Percentiles rank a stretch among this genome's conserved stretches.
Evolutionary conservation across 2,329 filamentous ascomycete species (phyloP).

Genomic region (Fusarium incarnatum): DNA sequence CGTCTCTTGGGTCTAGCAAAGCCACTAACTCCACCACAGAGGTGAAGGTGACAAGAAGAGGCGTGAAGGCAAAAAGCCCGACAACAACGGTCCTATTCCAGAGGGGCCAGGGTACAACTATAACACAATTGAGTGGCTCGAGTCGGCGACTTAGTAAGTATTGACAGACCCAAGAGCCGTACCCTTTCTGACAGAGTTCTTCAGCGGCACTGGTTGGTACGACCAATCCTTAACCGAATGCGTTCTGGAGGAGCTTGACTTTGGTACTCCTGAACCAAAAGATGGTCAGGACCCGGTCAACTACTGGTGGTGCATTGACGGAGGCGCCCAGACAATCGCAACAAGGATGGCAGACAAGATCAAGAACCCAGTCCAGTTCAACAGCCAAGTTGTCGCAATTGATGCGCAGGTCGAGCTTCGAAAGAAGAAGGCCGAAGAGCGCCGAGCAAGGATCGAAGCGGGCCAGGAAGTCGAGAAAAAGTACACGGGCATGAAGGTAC

Average conservation of each 20-base stretch:
- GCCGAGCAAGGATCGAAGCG: no score
- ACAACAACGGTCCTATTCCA: not conserved
- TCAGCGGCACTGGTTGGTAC: slow-evolving; percentile 40
- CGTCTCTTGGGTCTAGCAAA: no score
- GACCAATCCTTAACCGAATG: slow-evolving; percentile 36
- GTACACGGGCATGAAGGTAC: slow-evolving; percentile 10
- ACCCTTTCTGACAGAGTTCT: no score
- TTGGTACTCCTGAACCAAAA: not conserved
- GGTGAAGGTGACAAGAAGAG: not conserved
- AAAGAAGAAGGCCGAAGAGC: not conserved
- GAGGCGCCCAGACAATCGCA: slow-evolving; percentile 29
- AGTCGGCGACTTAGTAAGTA: slow-evolving; percentile 36
- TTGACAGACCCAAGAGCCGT: no score
- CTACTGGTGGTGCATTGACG: slow-evolving; percentile 40
- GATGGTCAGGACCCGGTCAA: not conserved
- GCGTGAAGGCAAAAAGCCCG: no score
- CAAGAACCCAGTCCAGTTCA: slow-evolving; percentile 9
- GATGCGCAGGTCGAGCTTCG: slow-evolving; percentile 4
- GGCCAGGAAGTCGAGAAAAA: no score
- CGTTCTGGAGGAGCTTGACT: slow-evolving; percentile 40
- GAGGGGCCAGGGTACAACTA: slow-evolving; percentile 18
- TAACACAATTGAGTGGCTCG: slow-evolving; percentile 42
- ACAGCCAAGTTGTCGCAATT: slow-evolving; percentile 32
- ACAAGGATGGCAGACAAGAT: slow-evolving; percentile 22
- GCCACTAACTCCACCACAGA: no score